Conservation (phyloP, 73 alveolate species). For the Tetrahymena thermophila region DNA sequence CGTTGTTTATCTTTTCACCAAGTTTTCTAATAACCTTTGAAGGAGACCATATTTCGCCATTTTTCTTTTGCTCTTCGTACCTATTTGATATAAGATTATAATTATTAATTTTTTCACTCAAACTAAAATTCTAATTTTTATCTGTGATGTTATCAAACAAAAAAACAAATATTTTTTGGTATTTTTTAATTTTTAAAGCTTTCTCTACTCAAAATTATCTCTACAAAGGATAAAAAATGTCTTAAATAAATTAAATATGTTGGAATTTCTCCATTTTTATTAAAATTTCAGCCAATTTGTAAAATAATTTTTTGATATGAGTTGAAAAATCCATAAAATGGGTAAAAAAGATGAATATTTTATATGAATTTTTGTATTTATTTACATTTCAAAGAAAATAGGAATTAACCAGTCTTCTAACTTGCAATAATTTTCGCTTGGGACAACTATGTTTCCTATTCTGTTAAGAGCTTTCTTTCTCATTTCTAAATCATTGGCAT, state of each 20-base stretch:
- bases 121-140: neutral
- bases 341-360: too few relatives aligned
- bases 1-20: slow-evolving; percentile 89
- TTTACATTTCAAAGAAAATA: slow-evolving; percentile 78
- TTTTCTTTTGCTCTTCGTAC: slow-evolving; percentile 70
- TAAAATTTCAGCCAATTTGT: too few relatives aligned
- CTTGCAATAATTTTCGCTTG: slow-evolving; percentile 92
- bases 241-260: too few relatives aligned
- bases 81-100: neutral
- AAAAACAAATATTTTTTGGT: too few relatives aligned
- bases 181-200: too few relatives aligned
- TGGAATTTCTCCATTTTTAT: too few relatives aligned
- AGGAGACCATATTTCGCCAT: slow-evolving; percentile 92
- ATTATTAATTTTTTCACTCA: neutral
- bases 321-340: too few relatives aligned
- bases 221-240: too few relatives aligned
- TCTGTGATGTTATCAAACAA: too few relatives aligned
- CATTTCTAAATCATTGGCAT: slow-evolving; percentile 68
- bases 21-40: slow-evolving; percentile 80
- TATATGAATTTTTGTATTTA: neutral
- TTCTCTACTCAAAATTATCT: too few relatives aligned
- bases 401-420: slow-evolving; percentile 96
- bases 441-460: slow-evolving; percentile 97
- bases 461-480: slow-evolving; percentile 90
- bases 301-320: too few relatives aligned